phyloP scores from a whole-genome alignment of 768 basidiomycete species.

The Lepiota venenata region DNA sequence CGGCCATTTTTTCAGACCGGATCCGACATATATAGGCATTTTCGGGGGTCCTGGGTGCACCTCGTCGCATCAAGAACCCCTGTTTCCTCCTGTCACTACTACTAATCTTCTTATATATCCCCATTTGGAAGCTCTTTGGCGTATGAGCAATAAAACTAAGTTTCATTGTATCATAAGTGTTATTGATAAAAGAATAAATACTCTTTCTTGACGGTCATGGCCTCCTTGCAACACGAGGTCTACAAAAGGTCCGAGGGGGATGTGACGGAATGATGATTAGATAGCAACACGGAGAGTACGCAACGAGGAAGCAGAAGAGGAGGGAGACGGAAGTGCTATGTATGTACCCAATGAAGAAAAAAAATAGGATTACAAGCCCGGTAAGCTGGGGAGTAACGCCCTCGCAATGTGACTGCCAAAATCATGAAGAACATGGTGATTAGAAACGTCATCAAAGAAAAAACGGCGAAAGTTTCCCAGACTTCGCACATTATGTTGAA shows the following conservation, averaged over 20 bases:
- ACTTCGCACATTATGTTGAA: neutral
- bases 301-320: conserved; percentile 15
- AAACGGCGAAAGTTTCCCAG: neutral
- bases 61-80: neutral
- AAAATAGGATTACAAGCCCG: conserved; percentile 40
- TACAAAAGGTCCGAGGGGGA: conserved; percentile 12
- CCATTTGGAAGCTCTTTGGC: neutral
- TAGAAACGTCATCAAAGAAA: neutral
- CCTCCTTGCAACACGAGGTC: conserved; percentile 5
- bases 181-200: conserved; percentile 5
- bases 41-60: no score
- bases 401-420: conserved; percentile 15
- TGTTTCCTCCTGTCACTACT: neutral
- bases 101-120: neutral
- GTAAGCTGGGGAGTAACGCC: conserved; percentile 17
- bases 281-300: conserved; percentile 32
- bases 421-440: conserved; percentile 14
- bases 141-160: neutral
- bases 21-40: no score
- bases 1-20: no score
- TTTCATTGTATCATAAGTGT: conserved; percentile 3
- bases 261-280: conserved; percentile 24
- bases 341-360: conserved; percentile 27
- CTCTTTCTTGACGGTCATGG: neutral
- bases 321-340: conserved; percentile 22